Percentiles rank a stretch among this genome's conserved stretches.
phyloP scores from a whole-genome alignment of 192 early-diverging fungal species.

The Coemansia sp. region DNA sequence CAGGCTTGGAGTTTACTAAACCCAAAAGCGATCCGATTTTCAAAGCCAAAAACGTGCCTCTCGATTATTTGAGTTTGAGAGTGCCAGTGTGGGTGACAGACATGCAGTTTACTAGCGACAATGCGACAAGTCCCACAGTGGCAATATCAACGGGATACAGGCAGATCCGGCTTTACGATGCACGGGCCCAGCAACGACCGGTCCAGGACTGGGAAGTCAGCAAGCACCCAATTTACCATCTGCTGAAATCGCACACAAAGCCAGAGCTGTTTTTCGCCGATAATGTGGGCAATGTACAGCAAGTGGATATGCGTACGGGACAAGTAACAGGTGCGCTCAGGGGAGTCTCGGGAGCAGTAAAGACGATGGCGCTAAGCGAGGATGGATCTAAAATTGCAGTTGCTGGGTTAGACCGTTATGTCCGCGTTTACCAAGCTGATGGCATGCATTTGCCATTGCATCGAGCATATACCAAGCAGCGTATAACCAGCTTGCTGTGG shows the following conservation, averaged over 20 bases:
- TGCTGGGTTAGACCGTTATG: constrained; percentile 72
- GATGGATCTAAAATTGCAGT: constrained; percentile 56
- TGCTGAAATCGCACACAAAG: constrained; percentile 43
- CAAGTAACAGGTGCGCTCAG: constrained; percentile 60
- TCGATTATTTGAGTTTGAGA: constrained; percentile 77
- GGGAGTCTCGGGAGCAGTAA: constrained; percentile 51
- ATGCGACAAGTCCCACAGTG: constrained; percentile 43
- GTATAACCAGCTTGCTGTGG: constrained; percentile 63
- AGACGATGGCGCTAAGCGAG: constrained; percentile 58
- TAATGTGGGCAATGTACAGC: constrained; percentile 59
- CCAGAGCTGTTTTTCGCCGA: constrained; percentile 67
- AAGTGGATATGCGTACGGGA: constrained; percentile 62
- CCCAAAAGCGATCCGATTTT: constrained; percentile 57
- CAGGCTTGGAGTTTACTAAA: constrained; percentile 16
- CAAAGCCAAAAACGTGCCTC: constrained; percentile 80
- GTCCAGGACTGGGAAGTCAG: constrained; percentile 65
- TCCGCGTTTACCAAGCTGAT: constrained; percentile 70
- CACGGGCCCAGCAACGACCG: constrained; percentile 65
- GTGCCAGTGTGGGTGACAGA: constrained; percentile 89
- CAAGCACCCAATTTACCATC: constrained; percentile 63
- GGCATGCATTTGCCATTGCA: constrained; percentile 54
- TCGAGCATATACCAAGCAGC: constrained; percentile 77
- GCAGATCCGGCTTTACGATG: constrained; percentile 87
- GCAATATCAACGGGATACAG: constrained; percentile 68
- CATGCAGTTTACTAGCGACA: constrained; percentile 65